Evolutionary conservation across 139 green algal species (phyloP), one percentile per base, ranked within the genome.

Genomic region (Chlamydomonas incerta): DNA sequence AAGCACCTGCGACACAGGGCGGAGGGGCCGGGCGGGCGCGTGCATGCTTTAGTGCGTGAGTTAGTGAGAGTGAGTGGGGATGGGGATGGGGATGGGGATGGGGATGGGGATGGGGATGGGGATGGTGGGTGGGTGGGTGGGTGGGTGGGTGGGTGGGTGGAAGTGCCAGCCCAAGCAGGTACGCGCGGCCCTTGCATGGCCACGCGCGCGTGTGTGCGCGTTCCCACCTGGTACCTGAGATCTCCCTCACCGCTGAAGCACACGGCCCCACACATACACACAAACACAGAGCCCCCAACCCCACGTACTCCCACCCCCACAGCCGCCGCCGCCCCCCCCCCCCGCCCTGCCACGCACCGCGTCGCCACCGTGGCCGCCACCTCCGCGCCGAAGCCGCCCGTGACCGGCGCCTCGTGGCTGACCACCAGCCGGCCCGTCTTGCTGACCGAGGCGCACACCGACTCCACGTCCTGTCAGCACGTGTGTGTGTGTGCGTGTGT

Each of bases 381-480:
- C 85, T 98, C 95, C 3, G 95, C 95, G 8, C 95, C 95, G 91
- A 98, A 97, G 0, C 95, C 95, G 63, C 86, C 88, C 15, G 96
- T 98, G 8, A 97, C 65, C 0, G 97, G 96, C 26, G 97, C 97
- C 91, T 99, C 97, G 83, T 99, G 97, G 66, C 85, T 95, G 21
- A 99, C 96, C 50, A 98, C 68, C 62, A 98, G 88, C 31, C 94
- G 87, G 28, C 94, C 95, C 50, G 92, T 97, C 72, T 92, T 93
- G 65, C 80, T 89, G 21, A 97, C 93, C 24, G 89, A 94, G 3
- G 87, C 86, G 31, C 90, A 89, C 83, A 94, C 84, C 18, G 74
- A 23, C 29, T 80, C 73, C 13, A 74, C 75, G 81, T 98, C 96
- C 95, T 85, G 79, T 50, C 6, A 50, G n/a, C 41, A 50, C 6